A percentile compares a stretch with the other conserved stretches of the same genome.
Conservation (phyloP, 75 land plant genomes). For the Adiantum capillusveneris region DNA sequence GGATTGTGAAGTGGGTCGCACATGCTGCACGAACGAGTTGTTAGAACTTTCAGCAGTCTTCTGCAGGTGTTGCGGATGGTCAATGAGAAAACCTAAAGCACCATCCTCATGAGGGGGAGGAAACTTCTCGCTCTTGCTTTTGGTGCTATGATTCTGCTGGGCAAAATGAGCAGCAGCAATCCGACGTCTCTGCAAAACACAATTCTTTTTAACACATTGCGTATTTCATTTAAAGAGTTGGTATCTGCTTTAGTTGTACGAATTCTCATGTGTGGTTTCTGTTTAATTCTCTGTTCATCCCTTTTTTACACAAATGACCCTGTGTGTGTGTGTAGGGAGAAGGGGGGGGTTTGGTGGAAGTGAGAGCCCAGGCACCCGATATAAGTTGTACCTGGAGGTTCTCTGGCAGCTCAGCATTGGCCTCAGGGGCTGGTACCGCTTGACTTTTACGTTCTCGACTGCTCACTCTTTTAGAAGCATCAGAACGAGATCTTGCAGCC, state of each 20-base stretch:
- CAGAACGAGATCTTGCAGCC: slow-evolving; percentile 30
- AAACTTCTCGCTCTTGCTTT: slow-evolving; percentile 88
- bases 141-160: slow-evolving; percentile 48
- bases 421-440: slow-evolving; percentile 78
- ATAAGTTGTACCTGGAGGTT: slow-evolving; percentile 46
- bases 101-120: slow-evolving; percentile 86
- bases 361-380: too few species aligned
- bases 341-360: neutral
- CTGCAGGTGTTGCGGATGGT: slow-evolving; percentile 34
- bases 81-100: slow-evolving; percentile 61
- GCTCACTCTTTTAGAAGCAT: slow-evolving; percentile 38
- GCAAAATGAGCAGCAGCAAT: slow-evolving; percentile 21
- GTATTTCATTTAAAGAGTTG: too few species aligned
- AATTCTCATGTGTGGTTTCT: too few species aligned
- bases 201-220: too few species aligned
- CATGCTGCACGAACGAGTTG: slow-evolving; percentile 17
- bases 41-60: slow-evolving; percentile 15
- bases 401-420: slow-evolving; percentile 72
- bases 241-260: too few species aligned
- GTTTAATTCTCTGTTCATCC: too few species aligned
- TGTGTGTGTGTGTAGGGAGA: too few species aligned
- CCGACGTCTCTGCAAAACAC: slow-evolving; percentile 50
- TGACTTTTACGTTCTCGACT: slow-evolving; percentile 36
- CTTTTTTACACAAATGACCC: too few species aligned
- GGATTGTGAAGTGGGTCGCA: too few species aligned